These are phyloP conservation scores for Jimgerdemannia lactiflua DNA, from an alignment of 192 early-diverging fungal genomes.

Conservation along the genomic window DNA sequence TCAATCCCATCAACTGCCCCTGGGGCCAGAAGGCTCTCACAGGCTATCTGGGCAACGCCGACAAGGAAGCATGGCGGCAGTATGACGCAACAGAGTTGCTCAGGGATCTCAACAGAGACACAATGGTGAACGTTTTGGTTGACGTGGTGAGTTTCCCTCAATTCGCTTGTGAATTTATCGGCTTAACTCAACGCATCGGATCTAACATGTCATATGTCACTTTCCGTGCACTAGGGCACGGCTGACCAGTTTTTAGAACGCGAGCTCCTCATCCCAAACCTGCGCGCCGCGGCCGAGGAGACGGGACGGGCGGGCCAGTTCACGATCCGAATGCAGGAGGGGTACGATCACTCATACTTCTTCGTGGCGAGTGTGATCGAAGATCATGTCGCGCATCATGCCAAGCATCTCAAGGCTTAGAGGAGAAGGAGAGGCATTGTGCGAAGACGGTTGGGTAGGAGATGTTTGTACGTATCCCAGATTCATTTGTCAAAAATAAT, in stretches of 20 bases:
- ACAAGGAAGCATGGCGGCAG: conserved; percentile 55
- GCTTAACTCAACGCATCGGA: conserved; percentile 11
- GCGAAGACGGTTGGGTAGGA: background rate
- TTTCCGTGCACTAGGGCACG: conserved; percentile 62
- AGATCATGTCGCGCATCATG: conserved; percentile 78
- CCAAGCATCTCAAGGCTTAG: conserved; percentile 37
- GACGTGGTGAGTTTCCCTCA: conserved; percentile 41
- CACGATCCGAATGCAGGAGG: conserved; percentile 66
- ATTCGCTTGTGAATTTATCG: background rate
- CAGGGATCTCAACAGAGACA: conserved; percentile 37
- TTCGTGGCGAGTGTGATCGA: conserved; percentile 79
- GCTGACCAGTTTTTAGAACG: conserved; percentile 66
- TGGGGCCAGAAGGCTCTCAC: conserved; percentile 85
- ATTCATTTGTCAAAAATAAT: background rate
- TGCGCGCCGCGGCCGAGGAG: conserved; percentile 47
- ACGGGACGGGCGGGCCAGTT: conserved; percentile 44
- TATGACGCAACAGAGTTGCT: conserved; percentile 79
- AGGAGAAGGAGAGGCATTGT: background rate
- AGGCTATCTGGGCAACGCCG: conserved; percentile 63
- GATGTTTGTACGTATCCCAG: background rate
- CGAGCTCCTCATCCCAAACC: conserved; percentile 60
- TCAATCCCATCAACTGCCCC: conserved; percentile 60
- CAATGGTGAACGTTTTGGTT: conserved; percentile 30
- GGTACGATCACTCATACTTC: conserved; percentile 88
- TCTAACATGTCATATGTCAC: conserved; percentile 26